Conservation (phyloP, 352 stramenopile species). For the Phytophthora nicotianae region DNA sequence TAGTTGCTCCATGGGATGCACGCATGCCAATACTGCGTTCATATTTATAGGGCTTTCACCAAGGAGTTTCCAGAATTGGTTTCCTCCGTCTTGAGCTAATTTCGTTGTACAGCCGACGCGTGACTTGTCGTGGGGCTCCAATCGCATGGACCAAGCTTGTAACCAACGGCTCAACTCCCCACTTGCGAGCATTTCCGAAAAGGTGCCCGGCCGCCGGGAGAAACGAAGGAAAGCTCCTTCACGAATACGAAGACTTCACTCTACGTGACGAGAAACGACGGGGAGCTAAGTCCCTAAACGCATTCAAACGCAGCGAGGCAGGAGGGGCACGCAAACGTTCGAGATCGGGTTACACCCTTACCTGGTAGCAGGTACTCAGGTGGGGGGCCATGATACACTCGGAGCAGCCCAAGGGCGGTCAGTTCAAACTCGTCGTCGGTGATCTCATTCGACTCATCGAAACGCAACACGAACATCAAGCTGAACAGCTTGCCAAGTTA, state of each 20-base stretch:
- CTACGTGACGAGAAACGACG: background rate
- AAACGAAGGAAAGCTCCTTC: slow-evolving; percentile 25
- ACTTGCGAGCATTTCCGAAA: slow-evolving; percentile 38
- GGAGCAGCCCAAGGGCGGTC: slow-evolving; percentile 31
- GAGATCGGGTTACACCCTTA: slow-evolving; percentile 10
- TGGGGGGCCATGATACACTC: slow-evolving; percentile 38
- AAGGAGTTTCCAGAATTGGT: slow-evolving; percentile 12
- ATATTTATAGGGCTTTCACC: slow-evolving; percentile 2
- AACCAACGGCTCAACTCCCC: slow-evolving; percentile 28
- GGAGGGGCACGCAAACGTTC: slow-evolving; percentile 2
- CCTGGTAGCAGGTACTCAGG: slow-evolving; percentile 19
- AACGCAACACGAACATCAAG: slow-evolving; percentile 64
- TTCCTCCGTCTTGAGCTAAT: slow-evolving; percentile 5
- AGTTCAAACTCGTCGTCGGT: slow-evolving; percentile 52
- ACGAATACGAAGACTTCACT: slow-evolving; percentile 12
- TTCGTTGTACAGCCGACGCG: background rate
- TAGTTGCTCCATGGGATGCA: background rate
- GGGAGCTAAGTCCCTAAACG: background rate
- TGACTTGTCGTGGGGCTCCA: slow-evolving; percentile 12
- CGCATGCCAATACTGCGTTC: background rate
- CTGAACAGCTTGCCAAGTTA: slow-evolving; percentile 55
- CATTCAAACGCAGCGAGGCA: slow-evolving; percentile 1
- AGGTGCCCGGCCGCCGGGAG: slow-evolving; percentile 21
- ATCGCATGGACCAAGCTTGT: slow-evolving; percentile 20
- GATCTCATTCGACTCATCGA: slow-evolving; percentile 78